Conservation (phyloP, 495 filamentous ascomycete genomes). For the Podospora anserina region DNA sequence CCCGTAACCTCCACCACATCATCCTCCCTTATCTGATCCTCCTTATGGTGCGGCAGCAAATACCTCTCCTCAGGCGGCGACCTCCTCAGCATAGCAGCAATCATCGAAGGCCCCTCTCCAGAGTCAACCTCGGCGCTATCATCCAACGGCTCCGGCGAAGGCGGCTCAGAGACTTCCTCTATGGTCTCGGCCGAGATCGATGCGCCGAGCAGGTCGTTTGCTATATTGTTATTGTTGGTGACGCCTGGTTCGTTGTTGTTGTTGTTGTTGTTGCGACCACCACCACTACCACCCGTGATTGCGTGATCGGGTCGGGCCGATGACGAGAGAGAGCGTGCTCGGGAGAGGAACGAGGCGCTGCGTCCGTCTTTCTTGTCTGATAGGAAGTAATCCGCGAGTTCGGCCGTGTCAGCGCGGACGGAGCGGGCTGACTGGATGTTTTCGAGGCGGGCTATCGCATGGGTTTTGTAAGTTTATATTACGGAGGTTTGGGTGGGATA, state of each 20-base stretch:
- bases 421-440: conserved; percentile 68
- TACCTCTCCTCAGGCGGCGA: conserved; percentile 42
- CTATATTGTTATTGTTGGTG: conserved; percentile 2
- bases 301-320: conserved; percentile 19
- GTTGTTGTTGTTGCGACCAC: no score
- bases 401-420: conserved; percentile 86
- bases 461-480: neutral
- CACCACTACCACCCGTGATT: conserved; percentile 15
- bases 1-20: conserved; percentile 18
- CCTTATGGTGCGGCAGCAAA: conserved; percentile 9
- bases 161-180: conserved; percentile 60
- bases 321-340: conserved; percentile 35
- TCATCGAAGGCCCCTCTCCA: conserved; percentile 52
- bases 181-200: conserved; percentile 43
- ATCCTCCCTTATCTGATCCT: conserved; percentile 22
- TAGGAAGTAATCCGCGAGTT: conserved; percentile 82
- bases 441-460: conserved; percentile 49
- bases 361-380: conserved; percentile 54
- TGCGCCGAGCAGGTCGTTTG: conserved; percentile 19
- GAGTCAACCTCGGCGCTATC: conserved; percentile 24
- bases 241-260: neutral
- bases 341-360: conserved; percentile 41
- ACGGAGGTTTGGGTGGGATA: conserved; percentile 18
- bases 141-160: conserved; percentile 44
- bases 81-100: conserved; percentile 61